Conservation (phyloP, 331 rosid genomes). For the Phaseolus coccineus region DNA sequence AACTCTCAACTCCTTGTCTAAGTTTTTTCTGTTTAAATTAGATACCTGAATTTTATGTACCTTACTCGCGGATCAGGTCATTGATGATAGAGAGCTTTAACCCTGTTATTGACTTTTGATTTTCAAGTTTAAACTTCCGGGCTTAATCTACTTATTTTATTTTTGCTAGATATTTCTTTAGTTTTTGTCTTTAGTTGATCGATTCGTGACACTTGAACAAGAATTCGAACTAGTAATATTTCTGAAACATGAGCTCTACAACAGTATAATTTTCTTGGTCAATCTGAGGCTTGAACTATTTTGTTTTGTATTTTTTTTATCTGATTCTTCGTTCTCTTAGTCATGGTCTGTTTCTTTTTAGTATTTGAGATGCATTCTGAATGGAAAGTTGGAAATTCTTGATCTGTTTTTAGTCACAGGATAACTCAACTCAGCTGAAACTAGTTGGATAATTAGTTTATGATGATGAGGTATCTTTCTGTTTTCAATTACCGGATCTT, state of each 20-base stretch:
- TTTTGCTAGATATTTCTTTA: not conserved
- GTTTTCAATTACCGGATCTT: not conserved
- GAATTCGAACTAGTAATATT: constrained; percentile 1
- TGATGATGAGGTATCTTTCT: not conserved
- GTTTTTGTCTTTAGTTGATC: not conserved
- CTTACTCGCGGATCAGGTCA: not conserved
- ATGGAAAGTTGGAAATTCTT: not conserved
- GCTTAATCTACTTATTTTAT: not conserved
- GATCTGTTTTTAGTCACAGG: constrained; percentile 11
- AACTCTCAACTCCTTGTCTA: not conserved
- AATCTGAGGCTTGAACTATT: constrained; percentile 9
- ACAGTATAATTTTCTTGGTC: not conserved
- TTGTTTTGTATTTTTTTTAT: not conserved
- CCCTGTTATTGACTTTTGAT: not conserved
- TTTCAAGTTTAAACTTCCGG: not conserved
- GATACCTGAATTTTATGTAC: not conserved
- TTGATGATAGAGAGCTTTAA: constrained; percentile 6
- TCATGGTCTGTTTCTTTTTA: constrained; percentile 9
- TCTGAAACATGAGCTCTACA: not conserved
- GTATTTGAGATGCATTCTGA: not conserved
- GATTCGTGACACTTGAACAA: not conserved
- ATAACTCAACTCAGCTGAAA: not conserved
- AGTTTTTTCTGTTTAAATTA: not conserved
- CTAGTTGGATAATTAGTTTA: not conserved
- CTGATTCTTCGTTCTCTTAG: not conserved